Base-by-base conservation (phyloP, 768 basidiomycete species). In the Pleurotus citrinopileatus region DNA sequence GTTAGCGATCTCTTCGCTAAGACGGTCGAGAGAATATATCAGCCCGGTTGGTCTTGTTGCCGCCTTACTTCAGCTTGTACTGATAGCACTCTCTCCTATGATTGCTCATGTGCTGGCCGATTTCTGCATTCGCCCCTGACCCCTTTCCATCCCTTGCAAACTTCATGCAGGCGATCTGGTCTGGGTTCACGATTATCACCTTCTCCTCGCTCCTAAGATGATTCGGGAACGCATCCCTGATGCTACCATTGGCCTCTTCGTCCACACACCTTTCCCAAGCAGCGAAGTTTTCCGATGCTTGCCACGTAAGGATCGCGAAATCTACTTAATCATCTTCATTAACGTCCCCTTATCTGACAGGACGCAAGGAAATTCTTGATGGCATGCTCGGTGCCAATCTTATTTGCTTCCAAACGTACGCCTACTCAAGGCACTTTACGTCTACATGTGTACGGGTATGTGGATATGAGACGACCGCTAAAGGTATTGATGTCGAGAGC, bases 351-450 rank as follows among this genome's bases (percentile, higher is more conserved):
- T 28, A 38, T 9, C 32, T 38, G 44, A 17, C 43, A 84, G 86
- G 86, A 45, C 84, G 96, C 43, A 91, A 89, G 62, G 94, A 98
- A 71, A 91, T 98, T 56, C 79, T 99, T 22, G 94, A 98, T 59
- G 97, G 96, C 32, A 97, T 99, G 92, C 87, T 98, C 42, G 94
- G 95, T 26, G 94, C 96, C 45, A 94, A 97, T 71, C 80, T 97
- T 28, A 85, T 98, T 45, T 95, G 92, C 69, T 98, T 99, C 90
- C 91, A 93, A 74, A 97, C 95, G 0, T 97, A 96, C 70, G 94
- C 93, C 2, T 96, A 97, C 74, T 86, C 89, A 8, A 84, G 96
- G 4, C 96, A 98, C 71, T 99, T 99, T 71, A 85, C 83, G 25
- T 94, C 91, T 15, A 92, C 93, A 1, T 98, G 95, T 67, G 86